Evolutionary conservation across 768 basidiomycete species (phyloP).

Genomic region (Termitomyces sp.): DNA sequence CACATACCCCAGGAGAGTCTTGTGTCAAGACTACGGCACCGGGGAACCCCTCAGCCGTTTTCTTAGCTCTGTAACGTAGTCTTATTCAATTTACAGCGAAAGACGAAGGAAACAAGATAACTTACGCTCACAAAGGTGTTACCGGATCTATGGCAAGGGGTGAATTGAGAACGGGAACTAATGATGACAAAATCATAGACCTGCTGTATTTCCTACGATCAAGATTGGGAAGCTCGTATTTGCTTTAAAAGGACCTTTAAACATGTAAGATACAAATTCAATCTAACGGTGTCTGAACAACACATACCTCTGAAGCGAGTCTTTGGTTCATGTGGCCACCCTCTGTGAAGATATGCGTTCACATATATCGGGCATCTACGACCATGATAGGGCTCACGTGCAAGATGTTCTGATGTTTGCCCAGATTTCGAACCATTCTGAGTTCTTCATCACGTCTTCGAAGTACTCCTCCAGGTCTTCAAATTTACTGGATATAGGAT

Average conservation of each 20-base stretch:
- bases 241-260: conserved; percentile 22
- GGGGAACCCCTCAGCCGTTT: conserved; percentile 31
- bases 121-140: conserved; percentile 23
- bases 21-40: conserved; percentile 39
- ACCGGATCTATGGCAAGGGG: conserved; percentile 18
- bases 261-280: neutral
- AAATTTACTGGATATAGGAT: conserved; percentile 22
- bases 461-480: conserved; percentile 26
- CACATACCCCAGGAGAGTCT: conserved; percentile 35
- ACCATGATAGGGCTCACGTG: conserved; percentile 21
- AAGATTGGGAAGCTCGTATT: conserved; percentile 30
- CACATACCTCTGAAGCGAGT: conserved; percentile 19
- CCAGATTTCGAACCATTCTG: conserved; percentile 30
- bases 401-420: conserved; percentile 23
- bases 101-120: neutral
- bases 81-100: neutral
- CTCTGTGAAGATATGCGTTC: conserved; percentile 9
- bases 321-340: conserved; percentile 20
- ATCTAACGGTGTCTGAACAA: neutral
- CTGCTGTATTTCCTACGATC: conserved; percentile 21
- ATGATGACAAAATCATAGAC: conserved; percentile 2
- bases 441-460: conserved; percentile 17
- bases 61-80: conserved; percentile 28
- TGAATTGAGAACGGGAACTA: neutral
- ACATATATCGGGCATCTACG: neutral